These are phyloP conservation scores for Saccharum officinarum DNA, from an alignment of 176 grass and related monocot genomes.

Conservation along the genomic window DNA sequence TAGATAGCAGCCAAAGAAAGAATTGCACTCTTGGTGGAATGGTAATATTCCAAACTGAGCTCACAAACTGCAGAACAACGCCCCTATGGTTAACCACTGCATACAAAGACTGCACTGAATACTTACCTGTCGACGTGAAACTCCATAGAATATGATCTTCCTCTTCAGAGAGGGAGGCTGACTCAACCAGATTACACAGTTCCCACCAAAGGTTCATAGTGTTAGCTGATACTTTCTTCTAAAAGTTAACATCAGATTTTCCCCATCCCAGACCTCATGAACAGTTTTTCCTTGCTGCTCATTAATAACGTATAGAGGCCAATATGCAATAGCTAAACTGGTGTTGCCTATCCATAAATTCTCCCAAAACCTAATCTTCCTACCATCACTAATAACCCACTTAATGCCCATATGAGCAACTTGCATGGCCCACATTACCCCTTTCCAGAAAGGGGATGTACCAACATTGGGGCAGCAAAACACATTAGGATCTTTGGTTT, in stretches of 20 bases:
- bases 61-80: too few relatives aligned
- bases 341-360: neutral
- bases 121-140: fast-evolving
- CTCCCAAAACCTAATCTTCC: neutral
- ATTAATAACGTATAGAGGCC: neutral
- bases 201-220: neutral
- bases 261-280: neutral
- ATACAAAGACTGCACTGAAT: too few relatives aligned
- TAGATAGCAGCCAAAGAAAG: too few relatives aligned
- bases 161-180: too few relatives aligned
- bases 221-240: neutral
- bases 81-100: too few relatives aligned
- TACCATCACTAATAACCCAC: neutral
- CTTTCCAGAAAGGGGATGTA: neutral
- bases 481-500: too few relatives aligned
- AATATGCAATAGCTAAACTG: neutral
- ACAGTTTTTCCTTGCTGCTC: neutral
- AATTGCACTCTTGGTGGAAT: too few relatives aligned
- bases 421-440: fast-evolving
- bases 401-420: neutral
- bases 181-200: neutral
- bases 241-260: neutral
- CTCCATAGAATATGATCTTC: too few relatives aligned
- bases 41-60: too few relatives aligned
- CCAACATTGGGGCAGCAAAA: too few relatives aligned